Conservation (phyloP, 1,284 basidiomycete genomes). For the Coniferiporia sulphurascens region DNA sequence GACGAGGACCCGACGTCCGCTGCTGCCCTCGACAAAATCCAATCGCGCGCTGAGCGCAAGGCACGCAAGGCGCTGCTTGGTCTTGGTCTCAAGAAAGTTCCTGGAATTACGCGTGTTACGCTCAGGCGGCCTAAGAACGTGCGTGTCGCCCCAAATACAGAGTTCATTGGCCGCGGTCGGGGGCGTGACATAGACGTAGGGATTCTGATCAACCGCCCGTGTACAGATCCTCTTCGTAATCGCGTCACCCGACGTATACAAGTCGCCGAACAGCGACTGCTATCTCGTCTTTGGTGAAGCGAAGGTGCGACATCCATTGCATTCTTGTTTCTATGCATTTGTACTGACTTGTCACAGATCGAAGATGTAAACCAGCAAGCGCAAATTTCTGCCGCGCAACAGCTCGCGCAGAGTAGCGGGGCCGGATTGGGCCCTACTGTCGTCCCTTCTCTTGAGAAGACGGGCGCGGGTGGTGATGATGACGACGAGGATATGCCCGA, state of each 20-base stretch:
- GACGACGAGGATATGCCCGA: conserved; percentile 80
- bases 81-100: conserved; percentile 88
- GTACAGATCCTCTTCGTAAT: conserved; percentile 86
- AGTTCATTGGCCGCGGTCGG: background rate
- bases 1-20: conserved; percentile 80
- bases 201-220: background rate
- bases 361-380: conserved; percentile 90
- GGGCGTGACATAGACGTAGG: background rate
- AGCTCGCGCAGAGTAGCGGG: conserved; percentile 58
- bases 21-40: conserved; percentile 87
- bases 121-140: conserved; percentile 94
- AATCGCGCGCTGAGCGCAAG: conserved; percentile 89
- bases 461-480: conserved; percentile 44
- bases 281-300: conserved; percentile 99
- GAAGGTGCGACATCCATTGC: conserved; percentile 49
- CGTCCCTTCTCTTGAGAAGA: conserved; percentile 49
- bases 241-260: conserved; percentile 94
- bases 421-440: conserved; percentile 37
- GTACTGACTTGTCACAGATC: conserved; percentile 42
- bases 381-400: conserved; percentile 81
- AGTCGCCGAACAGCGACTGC: conserved; percentile 93
- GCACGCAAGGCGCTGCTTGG: conserved; percentile 84
- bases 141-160: conserved; percentile 27
- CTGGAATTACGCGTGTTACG: conserved; percentile 92
- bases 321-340: background rate